Evolutionary conservation across 768 basidiomycete species (phyloP), one percentile per base, ranked within the genome.

Genomic region (Mycena rebaudengoi): DNA sequence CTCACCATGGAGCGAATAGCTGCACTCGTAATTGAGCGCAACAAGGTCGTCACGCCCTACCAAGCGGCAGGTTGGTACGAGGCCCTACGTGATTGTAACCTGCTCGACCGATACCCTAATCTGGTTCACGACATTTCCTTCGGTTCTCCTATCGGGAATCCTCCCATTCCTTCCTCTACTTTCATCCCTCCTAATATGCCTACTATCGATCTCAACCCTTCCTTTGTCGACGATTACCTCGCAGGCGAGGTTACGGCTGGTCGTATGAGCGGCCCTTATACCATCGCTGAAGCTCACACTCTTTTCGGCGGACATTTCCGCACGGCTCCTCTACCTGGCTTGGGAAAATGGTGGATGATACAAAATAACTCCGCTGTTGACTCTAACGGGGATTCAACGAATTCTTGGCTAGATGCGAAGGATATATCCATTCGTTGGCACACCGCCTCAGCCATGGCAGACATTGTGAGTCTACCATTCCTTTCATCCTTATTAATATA

Each of bases 111-210:
- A 46, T 46, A 46, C 45, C 45, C 45, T 13, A 46, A 46, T 25
- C 23, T 46, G 6, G 45, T 46, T 21, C 45, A 46, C 37, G 37
- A 63, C 10, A 33, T 65, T 13, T 46, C 33, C 12, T 20, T 49
- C 25, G 57, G 62, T 29, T 61, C 54, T 23, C 62, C 62, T 2
- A 39, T 64, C 11, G 62, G 58, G 2, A 25, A 50, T 6, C 62
- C 44, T 12, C 35, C 58, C 8, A 3, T n/a, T 18, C 33, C 60
- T 20, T 2, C 11, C 3, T 60, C 41, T 16, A 64, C 62, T 5
- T 64, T 62, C 30, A 45, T 49, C 1, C 62, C 62, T 16, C 29
- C 35, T 26, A 62, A 62, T 20, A 35, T 62, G n/a, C 40, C 55
- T 20, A 25, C 50, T 14, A 40, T 59, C 8, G 2, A 48, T 21